These are phyloP conservation scores for Magnusiomyces starmeri DNA, from an alignment of 1,139 yeast genomes.

Conservation along the genomic window DNA sequence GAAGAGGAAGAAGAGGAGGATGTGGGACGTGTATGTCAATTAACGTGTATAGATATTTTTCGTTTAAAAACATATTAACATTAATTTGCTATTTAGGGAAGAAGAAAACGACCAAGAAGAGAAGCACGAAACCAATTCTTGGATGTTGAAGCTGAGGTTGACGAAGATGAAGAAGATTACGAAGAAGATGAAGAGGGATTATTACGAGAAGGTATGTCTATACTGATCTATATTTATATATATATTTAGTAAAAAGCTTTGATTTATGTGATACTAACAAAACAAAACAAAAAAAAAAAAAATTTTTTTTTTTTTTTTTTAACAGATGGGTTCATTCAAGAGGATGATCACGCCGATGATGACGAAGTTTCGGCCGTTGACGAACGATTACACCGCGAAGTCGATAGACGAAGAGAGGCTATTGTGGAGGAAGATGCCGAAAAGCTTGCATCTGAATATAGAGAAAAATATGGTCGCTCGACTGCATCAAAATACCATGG, in stretches of 20 bases:
- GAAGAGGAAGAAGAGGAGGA: constrained; percentile 29
- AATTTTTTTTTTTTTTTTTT: not conserved
- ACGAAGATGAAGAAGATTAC: constrained; percentile 94
- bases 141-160: constrained; percentile 99
- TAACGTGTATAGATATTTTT: constrained; percentile 24
- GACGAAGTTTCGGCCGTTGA: constrained; percentile 43
- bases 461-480: constrained; percentile 86
- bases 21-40: constrained; percentile 14
- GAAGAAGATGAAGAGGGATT: constrained; percentile 90
- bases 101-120: constrained; percentile 60
- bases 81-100: constrained; percentile 44
- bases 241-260: no score
- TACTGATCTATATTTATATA: constrained; percentile 29
- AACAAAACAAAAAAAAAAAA: no score
- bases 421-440: constrained; percentile 95
- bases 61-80: constrained; percentile 44
- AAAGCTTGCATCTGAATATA: constrained; percentile 82
- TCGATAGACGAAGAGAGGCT: constrained; percentile 84
- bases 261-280: no score
- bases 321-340: constrained; percentile 39
- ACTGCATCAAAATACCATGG: constrained; percentile 80
- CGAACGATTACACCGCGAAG: constrained; percentile 80
- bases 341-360: constrained; percentile 50
- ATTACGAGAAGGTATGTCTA: constrained; percentile 42
- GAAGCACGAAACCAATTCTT: constrained; percentile 81